Evolutionary conservation across 2,329 filamentous ascomycete species (phyloP).

Genomic region (Calcarisporium arbuscula): DNA sequence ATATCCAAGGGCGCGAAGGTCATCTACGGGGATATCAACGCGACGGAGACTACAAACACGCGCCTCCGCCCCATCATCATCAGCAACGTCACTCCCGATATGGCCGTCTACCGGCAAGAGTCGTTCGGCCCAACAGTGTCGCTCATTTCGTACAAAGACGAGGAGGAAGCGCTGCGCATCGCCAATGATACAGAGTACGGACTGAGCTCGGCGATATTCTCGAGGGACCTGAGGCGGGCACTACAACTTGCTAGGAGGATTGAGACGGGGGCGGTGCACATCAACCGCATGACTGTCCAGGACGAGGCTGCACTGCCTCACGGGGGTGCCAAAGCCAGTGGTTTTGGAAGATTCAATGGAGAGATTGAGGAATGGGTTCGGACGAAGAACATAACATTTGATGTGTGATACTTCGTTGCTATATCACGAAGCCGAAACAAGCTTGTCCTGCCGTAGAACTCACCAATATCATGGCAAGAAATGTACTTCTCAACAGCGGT

Average conservation of each 20-base stretch:
- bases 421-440: too few species aligned
- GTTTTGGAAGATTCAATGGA: constrained; percentile 55
- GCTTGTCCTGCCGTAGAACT: too few species aligned
- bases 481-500: too few species aligned
- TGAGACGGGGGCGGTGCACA: constrained; percentile 62
- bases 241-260: constrained; percentile 55
- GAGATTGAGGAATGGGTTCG: constrained; percentile 57
- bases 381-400: constrained; percentile 61
- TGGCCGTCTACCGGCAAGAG: constrained; percentile 71
- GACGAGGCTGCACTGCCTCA: constrained; percentile 59
- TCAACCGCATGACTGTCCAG: constrained; percentile 61
- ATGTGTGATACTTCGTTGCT: too few species aligned
- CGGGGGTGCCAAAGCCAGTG: constrained; percentile 59
- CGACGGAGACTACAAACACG: constrained; percentile 24
- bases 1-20: constrained; percentile 57
- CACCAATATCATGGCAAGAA: too few species aligned
- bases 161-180: constrained; percentile 65
- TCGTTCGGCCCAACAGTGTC: constrained; percentile 72
- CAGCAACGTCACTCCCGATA: constrained; percentile 51
- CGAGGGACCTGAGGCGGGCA: constrained; percentile 54
- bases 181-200: constrained; percentile 83
- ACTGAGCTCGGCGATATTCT: constrained; percentile 65
- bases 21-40: constrained; percentile 30
- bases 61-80: constrained; percentile 61
- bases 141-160: constrained; percentile 57